Conservation (phyloP, 2,329 filamentous ascomycete species). For the Diaporthe sp. region DNA sequence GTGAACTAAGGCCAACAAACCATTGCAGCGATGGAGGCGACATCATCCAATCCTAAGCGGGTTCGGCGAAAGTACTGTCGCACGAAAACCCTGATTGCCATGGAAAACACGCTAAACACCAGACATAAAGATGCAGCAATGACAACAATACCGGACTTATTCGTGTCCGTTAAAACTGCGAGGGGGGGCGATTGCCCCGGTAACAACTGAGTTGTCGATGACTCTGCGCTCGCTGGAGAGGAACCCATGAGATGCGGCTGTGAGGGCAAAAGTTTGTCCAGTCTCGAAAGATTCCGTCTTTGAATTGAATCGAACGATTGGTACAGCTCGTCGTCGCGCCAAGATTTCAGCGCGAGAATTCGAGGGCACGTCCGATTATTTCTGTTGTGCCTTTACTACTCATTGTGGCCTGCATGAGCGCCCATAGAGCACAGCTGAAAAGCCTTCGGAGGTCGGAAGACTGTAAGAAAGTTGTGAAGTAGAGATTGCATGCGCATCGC, state of each 20-base stretch:
- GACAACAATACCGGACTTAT: slow-evolving; percentile 52
- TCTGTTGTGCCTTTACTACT: not conserved
- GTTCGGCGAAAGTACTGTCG: slow-evolving; percentile 43
- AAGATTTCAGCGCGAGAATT: not conserved
- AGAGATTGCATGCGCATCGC: not conserved
- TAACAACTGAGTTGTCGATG: not conserved
- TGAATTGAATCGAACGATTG: not conserved
- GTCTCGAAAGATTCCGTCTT: not conserved
- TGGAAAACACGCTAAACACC: slow-evolving; percentile 49
- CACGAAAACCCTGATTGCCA: slow-evolving; percentile 52
- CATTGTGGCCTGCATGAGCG: not conserved
- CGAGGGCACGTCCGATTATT: not conserved
- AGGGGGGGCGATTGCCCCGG: slow-evolving; percentile 44
- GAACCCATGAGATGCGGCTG: slow-evolving; percentile 30
- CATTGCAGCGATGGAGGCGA: slow-evolving; percentile 45
- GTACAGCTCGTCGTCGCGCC: not conserved
- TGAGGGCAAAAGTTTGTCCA: not conserved
- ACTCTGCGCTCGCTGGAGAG: slow-evolving; percentile 3
- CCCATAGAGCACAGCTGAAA: not conserved
- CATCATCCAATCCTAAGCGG: slow-evolving; percentile 47
- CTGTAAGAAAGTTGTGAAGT: not conserved
- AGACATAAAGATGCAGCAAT: slow-evolving; percentile 51
- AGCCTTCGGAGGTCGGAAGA: not conserved
- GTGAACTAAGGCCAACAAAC: slow-evolving; percentile 10
- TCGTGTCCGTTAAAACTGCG: slow-evolving; percentile 46